Conservation (phyloP, 1,139 yeast species). For the Pichia sp. region DNA sequence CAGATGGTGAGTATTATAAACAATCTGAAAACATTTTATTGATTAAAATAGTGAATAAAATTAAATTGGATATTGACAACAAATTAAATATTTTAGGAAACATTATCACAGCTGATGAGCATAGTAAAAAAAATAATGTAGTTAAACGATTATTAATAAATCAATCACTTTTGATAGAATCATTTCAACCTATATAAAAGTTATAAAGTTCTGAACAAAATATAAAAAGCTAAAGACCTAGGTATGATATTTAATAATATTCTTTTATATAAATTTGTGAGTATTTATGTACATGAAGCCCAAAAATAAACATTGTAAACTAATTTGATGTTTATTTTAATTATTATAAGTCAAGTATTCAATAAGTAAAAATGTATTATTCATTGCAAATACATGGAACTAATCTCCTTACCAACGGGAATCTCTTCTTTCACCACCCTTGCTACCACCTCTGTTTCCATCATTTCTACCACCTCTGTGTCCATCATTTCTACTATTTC, state of each 20-base stretch:
- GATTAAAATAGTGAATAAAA: conserved; percentile 25
- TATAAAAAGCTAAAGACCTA: neutral
- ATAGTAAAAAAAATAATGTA: neutral
- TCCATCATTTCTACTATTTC: neutral
- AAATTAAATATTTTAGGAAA: neutral
- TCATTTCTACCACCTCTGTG: neutral
- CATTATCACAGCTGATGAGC: neutral
- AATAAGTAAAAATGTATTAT: neutral
- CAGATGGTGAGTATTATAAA: conserved; percentile 41
- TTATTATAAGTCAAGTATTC: neutral
- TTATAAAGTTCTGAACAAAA: neutral
- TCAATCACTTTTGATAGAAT: neutral
- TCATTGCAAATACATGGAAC: neutral
- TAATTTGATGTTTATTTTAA: neutral
- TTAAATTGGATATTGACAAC: neutral
- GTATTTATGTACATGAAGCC: neutral
- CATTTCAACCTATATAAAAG: neutral
- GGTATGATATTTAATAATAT: neutral
- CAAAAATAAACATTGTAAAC: neutral
- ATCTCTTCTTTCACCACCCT: neutral
- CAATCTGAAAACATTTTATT: conserved; percentile 30
- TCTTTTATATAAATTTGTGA: neutral
- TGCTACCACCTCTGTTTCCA: neutral
- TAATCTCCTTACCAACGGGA: conserved; percentile 6
- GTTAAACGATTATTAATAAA: neutral